Evolutionary conservation across 2,329 filamentous ascomycete species (phyloP).

Genomic region (Sclerotinia subarctica): DNA sequence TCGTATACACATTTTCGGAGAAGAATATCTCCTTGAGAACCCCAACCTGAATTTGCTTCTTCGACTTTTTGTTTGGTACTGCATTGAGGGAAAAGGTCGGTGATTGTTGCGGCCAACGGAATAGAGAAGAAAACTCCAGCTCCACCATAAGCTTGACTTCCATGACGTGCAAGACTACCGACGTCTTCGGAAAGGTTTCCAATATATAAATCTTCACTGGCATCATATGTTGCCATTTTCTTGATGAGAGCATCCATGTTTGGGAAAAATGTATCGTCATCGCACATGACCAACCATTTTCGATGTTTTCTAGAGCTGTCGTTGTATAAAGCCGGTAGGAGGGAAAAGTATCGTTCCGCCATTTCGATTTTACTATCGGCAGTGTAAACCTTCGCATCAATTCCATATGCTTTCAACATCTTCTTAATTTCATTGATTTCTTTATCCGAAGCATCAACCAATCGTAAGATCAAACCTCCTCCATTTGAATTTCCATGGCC

Average conservation of each 20-base stretch:
- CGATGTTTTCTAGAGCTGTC: constrained; percentile 48
- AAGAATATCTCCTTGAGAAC: constrained; percentile 42
- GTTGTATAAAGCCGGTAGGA: constrained; percentile 53
- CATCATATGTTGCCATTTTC: constrained; percentile 30
- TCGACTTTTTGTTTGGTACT: constrained; percentile 50
- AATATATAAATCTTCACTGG: constrained; percentile 34
- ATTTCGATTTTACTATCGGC: constrained; percentile 53
- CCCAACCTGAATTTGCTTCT: constrained; percentile 57
- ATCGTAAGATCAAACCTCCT: constrained; percentile 53
- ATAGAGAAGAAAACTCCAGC: constrained; percentile 38
- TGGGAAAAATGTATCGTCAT: constrained; percentile 38
- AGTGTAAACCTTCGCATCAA: constrained; percentile 56
- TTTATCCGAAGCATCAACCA: constrained; percentile 51
- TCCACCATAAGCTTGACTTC: constrained; percentile 37
- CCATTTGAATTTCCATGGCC: constrained; percentile 54
- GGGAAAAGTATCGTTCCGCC: constrained; percentile 56
- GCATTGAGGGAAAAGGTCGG: constrained; percentile 46
- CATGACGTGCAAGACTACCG: constrained; percentile 36
- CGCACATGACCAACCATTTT: constrained; percentile 42
- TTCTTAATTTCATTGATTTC: constrained; percentile 50
- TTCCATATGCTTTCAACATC: constrained; percentile 48
- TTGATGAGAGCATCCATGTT: constrained; percentile 36
- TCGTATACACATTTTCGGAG: constrained; percentile 38
- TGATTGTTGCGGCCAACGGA: constrained; percentile 47
- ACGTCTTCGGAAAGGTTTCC: constrained; percentile 38